Conservation (phyloP, 768 basidiomycete genomes). For the Mycena filopes region DNA sequence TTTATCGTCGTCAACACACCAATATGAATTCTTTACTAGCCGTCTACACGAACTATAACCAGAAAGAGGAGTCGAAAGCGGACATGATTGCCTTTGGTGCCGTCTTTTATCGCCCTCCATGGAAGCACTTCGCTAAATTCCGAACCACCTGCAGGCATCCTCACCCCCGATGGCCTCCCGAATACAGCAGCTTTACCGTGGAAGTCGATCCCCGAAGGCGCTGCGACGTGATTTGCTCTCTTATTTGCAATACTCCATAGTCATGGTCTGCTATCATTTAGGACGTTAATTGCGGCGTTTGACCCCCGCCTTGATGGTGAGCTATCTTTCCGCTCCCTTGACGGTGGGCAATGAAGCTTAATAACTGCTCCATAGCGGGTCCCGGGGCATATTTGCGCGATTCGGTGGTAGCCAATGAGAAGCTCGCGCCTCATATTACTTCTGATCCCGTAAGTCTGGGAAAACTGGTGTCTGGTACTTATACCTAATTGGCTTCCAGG, state of each 20-base stretch:
- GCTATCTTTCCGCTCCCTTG: neutral
- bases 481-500: neutral
- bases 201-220: conserved; percentile 1
- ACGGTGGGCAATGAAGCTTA: too few relatives aligned
- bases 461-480: neutral
- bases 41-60: neutral
- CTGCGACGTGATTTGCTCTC: neutral
- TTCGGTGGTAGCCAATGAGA: neutral
- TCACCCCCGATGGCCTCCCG: too few relatives aligned
- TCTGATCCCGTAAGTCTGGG: neutral
- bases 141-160: too few relatives aligned
- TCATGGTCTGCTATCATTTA: neutral
- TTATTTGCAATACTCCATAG: too few relatives aligned
- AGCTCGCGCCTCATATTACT: neutral
- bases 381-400: neutral
- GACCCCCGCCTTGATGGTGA: neutral
- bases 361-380: neutral
- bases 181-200: neutral
- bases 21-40: too few relatives aligned
- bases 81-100: too few relatives aligned
- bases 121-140: too few relatives aligned
- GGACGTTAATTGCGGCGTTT: neutral
- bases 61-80: neutral
- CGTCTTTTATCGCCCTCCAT: too few relatives aligned
- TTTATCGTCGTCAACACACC: too few relatives aligned